Base-by-base conservation (phyloP, 176 grass and related monocot genomes). In the Stipa capillata region DNA sequence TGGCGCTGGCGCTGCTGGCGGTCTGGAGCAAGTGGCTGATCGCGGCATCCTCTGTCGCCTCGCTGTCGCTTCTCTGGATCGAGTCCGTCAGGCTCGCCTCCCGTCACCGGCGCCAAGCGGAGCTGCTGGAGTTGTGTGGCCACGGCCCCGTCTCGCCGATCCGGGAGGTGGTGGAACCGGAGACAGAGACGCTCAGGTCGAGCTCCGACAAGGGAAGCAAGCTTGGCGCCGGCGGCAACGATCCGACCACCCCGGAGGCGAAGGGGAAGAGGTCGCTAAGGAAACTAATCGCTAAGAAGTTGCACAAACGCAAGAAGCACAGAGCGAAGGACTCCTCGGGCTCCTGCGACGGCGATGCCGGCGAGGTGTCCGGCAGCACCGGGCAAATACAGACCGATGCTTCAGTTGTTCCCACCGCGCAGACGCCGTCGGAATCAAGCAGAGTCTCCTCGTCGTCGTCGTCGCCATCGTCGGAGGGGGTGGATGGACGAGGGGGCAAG, bases 1-100 rank as follows among this genome's bases (percentile, higher is more conserved):
- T 87, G 28, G 90, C 83, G 51, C 83, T 98, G 12, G 72, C 65
- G 8, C 68, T 91, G 50, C 62, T 94, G 65, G 72, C 85, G 40
- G 67, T 94, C 69, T 89, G 81, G 70, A 86, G 92, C 68, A 87
- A 83, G 74, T 70, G 68, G 56, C 48, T 92, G 21, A 86, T 94
- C 1, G 64, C 52, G 6, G 87, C 73, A 42, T 50, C 85, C 43
- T 89, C 81, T 25, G 6, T 86, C 27, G 72, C 79, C 16, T 79
- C 92, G 3, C 54, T 94, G 34, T 61, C 73, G 24, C 67, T 92
- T 11, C 79, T 77, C 69, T 82, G 89, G 81, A 73, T 92, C 33
- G 96, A 94, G 42, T 83, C 69, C n/a, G n/a, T n/a, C n/a, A n/a
- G n/a, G n/a, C n/a, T n/a, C 10, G 44, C 63, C 7, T 55, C 77